A percentile compares a stretch with the other conserved stretches of the same genome.
Evolutionary conservation across 2,329 filamentous ascomycete genomes (phyloP).

Genomic region (Verticillium zaregamsianum): DNA sequence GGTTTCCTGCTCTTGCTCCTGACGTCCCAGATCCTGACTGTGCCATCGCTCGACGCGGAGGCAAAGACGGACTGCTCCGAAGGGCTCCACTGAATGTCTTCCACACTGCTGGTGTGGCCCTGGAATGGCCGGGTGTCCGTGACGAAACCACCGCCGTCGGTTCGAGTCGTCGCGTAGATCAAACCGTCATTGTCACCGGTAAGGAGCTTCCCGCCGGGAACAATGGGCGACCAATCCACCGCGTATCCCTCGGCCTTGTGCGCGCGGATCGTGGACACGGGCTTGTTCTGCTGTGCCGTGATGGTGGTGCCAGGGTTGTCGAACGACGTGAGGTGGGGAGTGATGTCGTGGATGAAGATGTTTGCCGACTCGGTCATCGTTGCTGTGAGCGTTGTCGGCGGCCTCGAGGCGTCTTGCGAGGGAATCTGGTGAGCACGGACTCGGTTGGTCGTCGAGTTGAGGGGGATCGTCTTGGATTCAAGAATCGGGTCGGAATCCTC

Average conservation of each 20-base stretch:
- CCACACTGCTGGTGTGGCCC: constrained; percentile 80
- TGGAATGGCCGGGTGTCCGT: constrained; percentile 81
- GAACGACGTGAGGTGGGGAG: constrained; percentile 82
- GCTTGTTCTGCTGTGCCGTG: constrained; percentile 80
- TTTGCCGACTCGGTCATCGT: constrained; percentile 88
- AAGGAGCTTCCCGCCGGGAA: constrained; percentile 77
- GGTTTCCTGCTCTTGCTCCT: constrained; percentile 84
- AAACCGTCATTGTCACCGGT: constrained; percentile 88
- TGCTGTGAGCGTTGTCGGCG: constrained; percentile 80
- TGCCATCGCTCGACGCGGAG: constrained; percentile 89
- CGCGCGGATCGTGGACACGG: constrained; percentile 79
- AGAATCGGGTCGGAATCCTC: constrained; percentile 84
- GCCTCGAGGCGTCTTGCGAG: constrained; percentile 62
- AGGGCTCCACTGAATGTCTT: constrained; percentile 96
- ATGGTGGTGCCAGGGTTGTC: constrained; percentile 82
- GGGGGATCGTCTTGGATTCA: constrained; percentile 84
- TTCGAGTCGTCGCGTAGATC: constrained; percentile 84
- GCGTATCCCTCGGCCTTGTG: constrained; percentile 95
- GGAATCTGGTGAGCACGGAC: constrained; percentile 83
- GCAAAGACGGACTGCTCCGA: constrained; percentile 91
- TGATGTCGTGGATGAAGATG: constrained; percentile 91
- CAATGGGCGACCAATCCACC: constrained; percentile 88
- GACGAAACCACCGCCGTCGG: constrained; percentile 82
- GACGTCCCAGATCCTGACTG: constrained; percentile 92
- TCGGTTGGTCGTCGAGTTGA: constrained; percentile 86